Evolutionary conservation across 2,329 filamentous ascomycete genomes (phyloP).

Genomic region (Pseudogymnoascus sp.): DNA sequence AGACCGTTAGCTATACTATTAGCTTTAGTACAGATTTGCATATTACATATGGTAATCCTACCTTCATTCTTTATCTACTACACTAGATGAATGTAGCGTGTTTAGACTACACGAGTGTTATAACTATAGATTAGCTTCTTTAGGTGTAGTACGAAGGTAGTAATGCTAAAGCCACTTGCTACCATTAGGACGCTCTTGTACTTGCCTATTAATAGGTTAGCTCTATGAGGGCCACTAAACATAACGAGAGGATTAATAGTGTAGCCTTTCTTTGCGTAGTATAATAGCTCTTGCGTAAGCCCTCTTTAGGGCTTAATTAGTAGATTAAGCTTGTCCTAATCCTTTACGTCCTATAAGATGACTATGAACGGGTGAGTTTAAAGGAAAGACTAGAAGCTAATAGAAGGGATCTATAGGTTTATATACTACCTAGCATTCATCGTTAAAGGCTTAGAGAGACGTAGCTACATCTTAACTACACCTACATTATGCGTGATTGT

Average conservation of each 20-base stretch:
- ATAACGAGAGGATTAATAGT: slow-evolving; percentile 14
- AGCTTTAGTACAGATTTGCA: not conserved
- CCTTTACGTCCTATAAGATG: slow-evolving; percentile 19
- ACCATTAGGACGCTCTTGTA: slow-evolving; percentile 30
- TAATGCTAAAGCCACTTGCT: slow-evolving; percentile 28
- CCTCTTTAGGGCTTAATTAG: slow-evolving; percentile 25
- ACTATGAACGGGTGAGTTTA: not conserved
- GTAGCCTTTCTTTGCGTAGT: slow-evolving; percentile 12
- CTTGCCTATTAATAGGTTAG: slow-evolving; percentile 20
- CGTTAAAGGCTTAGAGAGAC: slow-evolving; percentile 16
- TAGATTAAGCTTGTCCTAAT: slow-evolving; percentile 23
- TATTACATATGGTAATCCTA: not conserved
- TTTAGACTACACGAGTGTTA: slow-evolving; percentile 23
- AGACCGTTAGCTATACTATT: slow-evolving; percentile 8
- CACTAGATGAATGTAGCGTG: slow-evolving; percentile 28
- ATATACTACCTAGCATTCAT: slow-evolving; percentile 17
- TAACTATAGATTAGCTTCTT: slow-evolving; percentile 30
- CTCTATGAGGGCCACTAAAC: slow-evolving; percentile 28
- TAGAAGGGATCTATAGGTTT: not conserved
- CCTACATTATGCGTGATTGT: slow-evolving; percentile 9
- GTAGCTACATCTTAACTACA: slow-evolving; percentile 10
- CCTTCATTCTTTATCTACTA: slow-evolving; percentile 24
- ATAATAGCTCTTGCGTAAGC: slow-evolving; percentile 24
- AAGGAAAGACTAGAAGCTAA: not conserved
- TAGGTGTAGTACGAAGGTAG: slow-evolving; percentile 28